phyloP scores from a whole-genome alignment of 768 basidiomycete species.

The Kwoniella newhampshirensis region DNA sequence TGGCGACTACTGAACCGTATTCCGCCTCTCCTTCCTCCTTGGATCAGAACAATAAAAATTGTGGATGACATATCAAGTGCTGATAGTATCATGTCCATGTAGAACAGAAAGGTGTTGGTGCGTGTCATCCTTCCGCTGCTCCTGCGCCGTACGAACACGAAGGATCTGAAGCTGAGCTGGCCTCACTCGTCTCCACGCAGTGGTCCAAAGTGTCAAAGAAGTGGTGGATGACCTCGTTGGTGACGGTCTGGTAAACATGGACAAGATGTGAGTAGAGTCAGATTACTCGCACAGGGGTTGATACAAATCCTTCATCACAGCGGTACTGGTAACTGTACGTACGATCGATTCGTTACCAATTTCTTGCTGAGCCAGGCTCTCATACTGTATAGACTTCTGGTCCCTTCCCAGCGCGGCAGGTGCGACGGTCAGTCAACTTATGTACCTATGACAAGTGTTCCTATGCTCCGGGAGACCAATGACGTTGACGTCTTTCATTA shows the following conservation, averaged over 20 bases:
- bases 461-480: neutral
- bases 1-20: slow-evolving; percentile 1
- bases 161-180: no score
- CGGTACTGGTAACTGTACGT: slow-evolving; percentile 86
- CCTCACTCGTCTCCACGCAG: slow-evolving; percentile 54
- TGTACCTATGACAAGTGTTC: no score
- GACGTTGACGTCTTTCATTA: neutral
- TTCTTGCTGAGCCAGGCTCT: neutral
- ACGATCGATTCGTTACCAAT: neutral
- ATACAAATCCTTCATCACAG: slow-evolving; percentile 20
- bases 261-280: slow-evolving; percentile 65
- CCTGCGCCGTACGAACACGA: neutral
- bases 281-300: neutral
- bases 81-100: slow-evolving; percentile 48
- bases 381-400: slow-evolving; percentile 72
- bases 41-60: no score
- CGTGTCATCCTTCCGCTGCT: slow-evolving; percentile 11
- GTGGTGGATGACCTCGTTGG: slow-evolving; percentile 82
- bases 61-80: neutral
- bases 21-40: neutral
- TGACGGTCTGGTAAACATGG: slow-evolving; percentile 77
- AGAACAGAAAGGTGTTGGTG: slow-evolving; percentile 89
- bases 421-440: slow-evolving; percentile 61
- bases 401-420: slow-evolving; percentile 89
- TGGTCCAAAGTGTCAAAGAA: slow-evolving; percentile 88